phyloP scores from a whole-genome alignment of 192 early-diverging fungal genomes.

The Backusella tarrabulga region DNA sequence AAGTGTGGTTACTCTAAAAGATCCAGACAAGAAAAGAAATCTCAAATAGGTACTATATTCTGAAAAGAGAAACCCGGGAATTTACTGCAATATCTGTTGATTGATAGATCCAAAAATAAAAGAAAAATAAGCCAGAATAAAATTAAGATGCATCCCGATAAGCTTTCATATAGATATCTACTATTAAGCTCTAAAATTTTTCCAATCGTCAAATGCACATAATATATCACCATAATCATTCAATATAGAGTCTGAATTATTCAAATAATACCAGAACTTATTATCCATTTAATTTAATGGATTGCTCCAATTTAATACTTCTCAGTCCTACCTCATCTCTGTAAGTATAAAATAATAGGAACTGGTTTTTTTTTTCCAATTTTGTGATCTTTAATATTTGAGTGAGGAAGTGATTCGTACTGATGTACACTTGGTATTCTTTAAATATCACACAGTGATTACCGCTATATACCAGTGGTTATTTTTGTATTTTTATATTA shows the following conservation, averaged over 20 bases:
- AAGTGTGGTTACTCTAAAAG: not conserved
- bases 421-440: too few species aligned
- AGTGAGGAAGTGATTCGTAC: too few species aligned
- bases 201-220: too few species aligned
- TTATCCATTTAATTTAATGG: too few species aligned
- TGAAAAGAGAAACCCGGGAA: not conserved
- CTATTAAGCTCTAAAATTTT: not conserved
- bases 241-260: too few species aligned
- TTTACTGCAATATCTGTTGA: not conserved
- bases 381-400: too few species aligned
- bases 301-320: too few species aligned
- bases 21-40: not conserved
- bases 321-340: too few species aligned
- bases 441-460: not conserved
- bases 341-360: too few species aligned
- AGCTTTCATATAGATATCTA: not conserved
- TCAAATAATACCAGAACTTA: too few species aligned
- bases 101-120: not conserved
- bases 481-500: not conserved
- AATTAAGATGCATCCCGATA: not conserved
- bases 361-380: too few species aligned
- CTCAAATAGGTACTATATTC: not conserved
- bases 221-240: too few species aligned
- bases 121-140: not conserved
- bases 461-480: not conserved